phyloP scores from a whole-genome alignment of 805 yeast genomes.

The Candida ipomoeae region DNA sequence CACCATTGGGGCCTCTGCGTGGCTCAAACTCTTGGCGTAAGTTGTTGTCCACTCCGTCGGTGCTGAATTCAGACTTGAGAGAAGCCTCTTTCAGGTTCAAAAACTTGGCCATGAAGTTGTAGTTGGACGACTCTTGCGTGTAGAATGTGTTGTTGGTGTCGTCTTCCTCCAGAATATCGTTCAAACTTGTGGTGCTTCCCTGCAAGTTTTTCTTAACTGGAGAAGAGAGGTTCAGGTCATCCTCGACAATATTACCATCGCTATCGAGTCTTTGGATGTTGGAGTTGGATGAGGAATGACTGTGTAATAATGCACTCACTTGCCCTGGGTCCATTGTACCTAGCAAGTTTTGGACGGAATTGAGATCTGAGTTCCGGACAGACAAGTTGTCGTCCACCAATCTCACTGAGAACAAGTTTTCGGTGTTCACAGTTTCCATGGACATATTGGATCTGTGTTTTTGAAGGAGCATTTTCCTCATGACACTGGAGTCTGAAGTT shows the following conservation, averaged over 20 bases:
- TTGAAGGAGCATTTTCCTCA: slow-evolving; percentile 14
- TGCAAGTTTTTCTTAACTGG: slow-evolving; percentile 13
- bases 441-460: slow-evolving; percentile 53
- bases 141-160: slow-evolving; percentile 7
- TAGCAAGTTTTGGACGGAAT: slow-evolving; percentile 14
- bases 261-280: slow-evolving; percentile 44
- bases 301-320: slow-evolving; percentile 16
- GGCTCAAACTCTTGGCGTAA: slow-evolving; percentile 30
- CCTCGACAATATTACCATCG: slow-evolving; percentile 39
- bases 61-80: slow-evolving; percentile 1
- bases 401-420: slow-evolving; percentile 74
- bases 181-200: slow-evolving; percentile 8
- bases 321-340: slow-evolving; percentile 25
- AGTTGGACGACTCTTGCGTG: slow-evolving; percentile 15
- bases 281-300: slow-evolving; percentile 32
- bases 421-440: slow-evolving; percentile 79
- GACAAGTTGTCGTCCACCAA: slow-evolving; percentile 54
- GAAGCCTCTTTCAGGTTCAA: slow-evolving; percentile 10
- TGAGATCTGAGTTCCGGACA: slow-evolving; percentile 24
- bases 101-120: slow-evolving; percentile 15
- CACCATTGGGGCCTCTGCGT: slow-evolving; percentile 25
- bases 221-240: slow-evolving; percentile 4
- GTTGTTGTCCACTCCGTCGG: slow-evolving; percentile 1
- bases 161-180: slow-evolving; percentile 15
- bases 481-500: slow-evolving; percentile 25